Conservation (phyloP, 176 grass and related monocot genomes). For the Cenchrus purpureus region DNA sequence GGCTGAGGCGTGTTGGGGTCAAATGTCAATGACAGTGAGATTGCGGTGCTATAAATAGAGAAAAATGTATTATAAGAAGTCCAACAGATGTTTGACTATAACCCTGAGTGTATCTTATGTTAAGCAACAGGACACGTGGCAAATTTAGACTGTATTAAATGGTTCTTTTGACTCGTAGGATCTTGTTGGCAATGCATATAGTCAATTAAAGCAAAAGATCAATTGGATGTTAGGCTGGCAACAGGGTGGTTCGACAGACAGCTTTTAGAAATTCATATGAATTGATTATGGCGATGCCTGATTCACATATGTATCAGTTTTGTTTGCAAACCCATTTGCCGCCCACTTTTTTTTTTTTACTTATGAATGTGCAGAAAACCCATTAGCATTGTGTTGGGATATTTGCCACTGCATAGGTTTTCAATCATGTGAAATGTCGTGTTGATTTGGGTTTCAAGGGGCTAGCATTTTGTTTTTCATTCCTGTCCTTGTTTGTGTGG, state of each 20-base stretch:
- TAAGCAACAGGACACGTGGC: background rate
- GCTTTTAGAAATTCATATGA: background rate
- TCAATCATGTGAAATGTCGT: background rate
- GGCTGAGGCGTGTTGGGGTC: background rate
- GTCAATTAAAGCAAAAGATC: background rate
- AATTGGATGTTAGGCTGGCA: background rate
- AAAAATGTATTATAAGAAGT: background rate
- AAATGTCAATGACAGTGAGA: constrained; percentile 11
- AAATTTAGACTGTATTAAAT: background rate
- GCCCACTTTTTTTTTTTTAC: background rate
- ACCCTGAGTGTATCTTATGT: background rate
- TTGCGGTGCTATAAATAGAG: background rate
- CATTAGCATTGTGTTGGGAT: background rate
- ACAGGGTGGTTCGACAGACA: background rate
- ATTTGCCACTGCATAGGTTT: background rate
- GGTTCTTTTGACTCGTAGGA: background rate
- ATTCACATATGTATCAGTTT: background rate
- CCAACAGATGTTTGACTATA: background rate
- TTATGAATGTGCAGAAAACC: background rate
- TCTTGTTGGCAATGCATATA: background rate
- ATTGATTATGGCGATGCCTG: background rate
- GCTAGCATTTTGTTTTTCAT: background rate
- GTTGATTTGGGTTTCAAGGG: background rate
- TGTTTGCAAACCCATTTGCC: background rate
- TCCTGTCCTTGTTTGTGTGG: background rate